Evolutionary conservation across 495 filamentous ascomycete species (phyloP).

Genomic region (Aspergillus conjunctus): DNA sequence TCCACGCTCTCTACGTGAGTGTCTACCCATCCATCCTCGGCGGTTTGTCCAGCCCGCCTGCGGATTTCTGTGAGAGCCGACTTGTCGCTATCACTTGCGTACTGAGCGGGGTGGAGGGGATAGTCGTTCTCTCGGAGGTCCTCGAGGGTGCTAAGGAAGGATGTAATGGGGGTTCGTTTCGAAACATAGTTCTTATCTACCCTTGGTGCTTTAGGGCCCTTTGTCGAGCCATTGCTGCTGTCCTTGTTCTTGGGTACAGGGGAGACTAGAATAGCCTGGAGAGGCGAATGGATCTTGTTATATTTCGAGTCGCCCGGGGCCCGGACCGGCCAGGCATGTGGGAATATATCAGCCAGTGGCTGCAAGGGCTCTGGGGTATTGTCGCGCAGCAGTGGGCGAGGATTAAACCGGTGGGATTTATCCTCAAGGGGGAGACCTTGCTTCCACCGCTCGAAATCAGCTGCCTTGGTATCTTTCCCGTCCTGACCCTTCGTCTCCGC

Average conservation of each 20-base stretch:
- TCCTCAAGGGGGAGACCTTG: conserved; percentile 45
- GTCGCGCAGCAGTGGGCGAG: conserved; percentile 61
- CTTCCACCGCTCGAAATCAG: conserved; percentile 48
- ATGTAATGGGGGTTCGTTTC: conserved; percentile 74
- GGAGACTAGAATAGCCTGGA: conserved; percentile 76
- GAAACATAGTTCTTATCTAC: conserved; percentile 63
- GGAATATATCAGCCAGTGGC: conserved; percentile 79
- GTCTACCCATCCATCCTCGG: conserved; percentile 79
- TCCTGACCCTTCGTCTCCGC: conserved; percentile 22
- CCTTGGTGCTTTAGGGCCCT: conserved; percentile 57
- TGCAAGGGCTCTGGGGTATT: conserved; percentile 64
- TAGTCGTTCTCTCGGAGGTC: conserved; percentile 84
- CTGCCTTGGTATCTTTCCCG: conserved; percentile 25
- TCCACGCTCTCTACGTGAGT: conserved; percentile 66
- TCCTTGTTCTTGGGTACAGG: conserved; percentile 65
- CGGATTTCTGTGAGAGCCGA: conserved; percentile 49
- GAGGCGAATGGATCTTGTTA: conserved; percentile 77
- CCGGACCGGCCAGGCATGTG: conserved; percentile 84
- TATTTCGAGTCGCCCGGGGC: conserved; percentile 82
- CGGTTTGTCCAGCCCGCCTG: conserved; percentile 40
- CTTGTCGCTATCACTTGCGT: conserved; percentile 45
- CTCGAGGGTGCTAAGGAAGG: conserved; percentile 67
- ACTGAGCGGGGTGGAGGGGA: conserved; percentile 72
- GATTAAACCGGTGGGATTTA: conserved; percentile 65
- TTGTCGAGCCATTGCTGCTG: conserved; percentile 45